Percentiles rank a stretch among this genome's conserved stretches.
These are phyloP conservation scores for Camillea tinctor DNA, from an alignment of 2,329 filamentous ascomycete genomes.

Conservation along the genomic window DNA sequence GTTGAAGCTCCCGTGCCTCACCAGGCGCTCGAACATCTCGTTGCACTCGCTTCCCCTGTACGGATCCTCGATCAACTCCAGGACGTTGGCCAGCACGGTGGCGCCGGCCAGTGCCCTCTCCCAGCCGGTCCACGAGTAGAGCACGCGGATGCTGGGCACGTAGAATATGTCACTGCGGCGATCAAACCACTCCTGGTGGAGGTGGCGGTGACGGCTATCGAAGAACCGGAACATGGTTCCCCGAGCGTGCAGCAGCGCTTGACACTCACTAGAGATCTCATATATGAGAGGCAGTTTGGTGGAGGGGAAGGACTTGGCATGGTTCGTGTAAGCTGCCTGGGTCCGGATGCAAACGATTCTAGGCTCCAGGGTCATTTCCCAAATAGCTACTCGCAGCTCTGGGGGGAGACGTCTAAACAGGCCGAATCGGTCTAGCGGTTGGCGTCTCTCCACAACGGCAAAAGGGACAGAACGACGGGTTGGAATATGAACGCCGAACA, in stretches of 20 bases:
- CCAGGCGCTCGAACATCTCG: constrained; percentile 2
- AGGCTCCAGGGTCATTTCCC: not conserved
- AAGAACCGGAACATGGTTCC: not conserved
- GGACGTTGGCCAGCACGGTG: constrained; percentile 9
- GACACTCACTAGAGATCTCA: not conserved
- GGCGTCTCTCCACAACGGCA: not conserved
- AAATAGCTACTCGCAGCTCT: not conserved
- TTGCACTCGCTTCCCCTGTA: constrained; percentile 2
- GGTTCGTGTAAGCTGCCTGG: not conserved
- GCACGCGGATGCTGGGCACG: constrained; percentile 6
- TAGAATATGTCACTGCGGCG: constrained; percentile 4
- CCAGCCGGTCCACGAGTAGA: constrained; percentile 2
- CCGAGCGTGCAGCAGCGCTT: not conserved
- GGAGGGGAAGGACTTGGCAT: not conserved
- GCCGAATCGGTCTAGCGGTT: not conserved
- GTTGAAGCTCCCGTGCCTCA: not conserved
- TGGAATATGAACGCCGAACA: not conserved
- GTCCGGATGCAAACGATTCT: not conserved
- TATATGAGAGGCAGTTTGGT: not conserved
- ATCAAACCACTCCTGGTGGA: constrained; percentile 3
- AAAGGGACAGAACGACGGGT: not conserved
- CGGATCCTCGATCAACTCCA: constrained; percentile 10
- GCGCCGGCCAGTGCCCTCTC: not conserved
- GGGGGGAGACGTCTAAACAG: not conserved
- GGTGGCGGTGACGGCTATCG: not conserved